Conservation (phyloP, 228 moss, liverwort and hornwort genomes). For the Sphagnum magellanicum region DNA sequence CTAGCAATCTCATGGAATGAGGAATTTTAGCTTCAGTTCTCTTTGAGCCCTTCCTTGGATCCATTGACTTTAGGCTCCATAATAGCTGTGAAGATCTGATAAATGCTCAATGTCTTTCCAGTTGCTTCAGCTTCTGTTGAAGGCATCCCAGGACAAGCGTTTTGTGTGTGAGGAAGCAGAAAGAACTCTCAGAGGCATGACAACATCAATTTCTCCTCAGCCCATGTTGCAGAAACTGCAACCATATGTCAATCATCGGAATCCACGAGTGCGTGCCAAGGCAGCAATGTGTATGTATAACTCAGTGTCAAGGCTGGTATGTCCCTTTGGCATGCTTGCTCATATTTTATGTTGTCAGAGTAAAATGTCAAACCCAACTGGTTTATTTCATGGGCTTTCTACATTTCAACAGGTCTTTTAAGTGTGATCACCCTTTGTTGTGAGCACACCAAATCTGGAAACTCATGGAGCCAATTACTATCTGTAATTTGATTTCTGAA, state of each 20-base stretch:
- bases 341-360: too few relatives aligned
- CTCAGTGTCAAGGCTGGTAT: constrained; percentile 72
- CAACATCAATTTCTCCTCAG: constrained; percentile 59
- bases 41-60: too few relatives aligned
- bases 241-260: constrained; percentile 80
- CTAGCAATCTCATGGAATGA: too few relatives aligned
- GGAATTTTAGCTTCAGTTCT: too few relatives aligned
- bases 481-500: too few relatives aligned
- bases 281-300: constrained; percentile 82
- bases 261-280: constrained; percentile 95
- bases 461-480: too few relatives aligned
- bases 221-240: constrained; percentile 72
- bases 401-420: too few relatives aligned
- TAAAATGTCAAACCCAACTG: too few relatives aligned
- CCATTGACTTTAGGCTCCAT: too few relatives aligned
- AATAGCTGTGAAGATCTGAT: not conserved
- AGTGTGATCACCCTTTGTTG: too few relatives aligned
- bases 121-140: constrained; percentile 87
- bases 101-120: constrained; percentile 14
- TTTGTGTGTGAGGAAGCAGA: constrained; percentile 99
- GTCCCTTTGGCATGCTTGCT: not conserved
- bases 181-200: constrained; percentile 72
- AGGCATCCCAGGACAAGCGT: constrained; percentile 96
- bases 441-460: too few relatives aligned
- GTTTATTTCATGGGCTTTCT: too few relatives aligned